These are phyloP conservation scores for Hypoxylon sp. DNA, from an alignment of 2,329 filamentous ascomycete species.

Conservation along the genomic window DNA sequence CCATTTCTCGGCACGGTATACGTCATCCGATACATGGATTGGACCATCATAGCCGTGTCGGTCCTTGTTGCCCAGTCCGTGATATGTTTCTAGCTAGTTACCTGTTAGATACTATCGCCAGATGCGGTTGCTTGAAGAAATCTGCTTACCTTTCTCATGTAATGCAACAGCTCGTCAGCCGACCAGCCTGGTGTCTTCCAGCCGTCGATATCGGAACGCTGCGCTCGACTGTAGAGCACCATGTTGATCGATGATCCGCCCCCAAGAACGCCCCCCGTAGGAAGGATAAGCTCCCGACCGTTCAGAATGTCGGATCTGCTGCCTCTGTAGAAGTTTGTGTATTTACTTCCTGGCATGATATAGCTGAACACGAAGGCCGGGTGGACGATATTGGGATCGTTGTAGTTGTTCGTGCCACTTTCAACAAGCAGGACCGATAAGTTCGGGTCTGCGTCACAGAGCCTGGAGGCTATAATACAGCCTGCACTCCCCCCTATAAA, in stretches of 20 bases:
- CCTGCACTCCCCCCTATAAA: not conserved
- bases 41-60: conserved; percentile 63
- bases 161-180: conserved; percentile 37
- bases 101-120: not conserved
- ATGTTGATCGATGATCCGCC: conserved; percentile 61
- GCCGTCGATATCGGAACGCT: conserved; percentile 43
- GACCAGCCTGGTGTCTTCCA: conserved; percentile 43
- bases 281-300: conserved; percentile 18
- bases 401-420: not conserved
- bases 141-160: conserved; percentile 47
- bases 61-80: conserved; percentile 52
- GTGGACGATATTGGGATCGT: conserved; percentile 8
- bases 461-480: not conserved
- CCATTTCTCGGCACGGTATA: conserved; percentile 48
- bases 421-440: not conserved
- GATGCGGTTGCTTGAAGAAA: not conserved
- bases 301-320: not conserved
- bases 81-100: conserved; percentile 62
- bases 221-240: conserved; percentile 49
- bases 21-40: conserved; percentile 61
- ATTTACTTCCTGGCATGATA: conserved; percentile 13
- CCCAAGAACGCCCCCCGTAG: conserved; percentile 54
- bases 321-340: conserved; percentile 12
- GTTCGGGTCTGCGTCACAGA: not conserved
- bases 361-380: conserved; percentile 18